These are phyloP conservation scores for Aspergillus brasiliensis DNA, from an alignment of 2,329 filamentous ascomycete species.

Conservation along the genomic window DNA sequence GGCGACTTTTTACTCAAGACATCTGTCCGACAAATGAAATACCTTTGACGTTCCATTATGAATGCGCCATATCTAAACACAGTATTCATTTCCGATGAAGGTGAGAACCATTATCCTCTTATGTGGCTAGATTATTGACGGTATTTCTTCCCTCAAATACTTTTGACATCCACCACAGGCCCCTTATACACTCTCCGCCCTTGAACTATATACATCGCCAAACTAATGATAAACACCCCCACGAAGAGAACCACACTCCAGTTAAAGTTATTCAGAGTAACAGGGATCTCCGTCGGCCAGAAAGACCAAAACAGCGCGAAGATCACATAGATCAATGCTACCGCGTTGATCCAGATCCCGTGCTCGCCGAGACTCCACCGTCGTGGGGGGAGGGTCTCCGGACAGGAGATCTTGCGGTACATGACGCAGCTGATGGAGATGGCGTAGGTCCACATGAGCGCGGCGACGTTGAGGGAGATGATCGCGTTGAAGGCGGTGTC, in stretches of 20 bases:
- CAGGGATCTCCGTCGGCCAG: slow-evolving; percentile 46
- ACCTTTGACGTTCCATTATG: no score
- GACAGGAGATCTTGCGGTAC: slow-evolving; percentile 44
- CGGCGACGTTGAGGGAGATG: slow-evolving; percentile 51
- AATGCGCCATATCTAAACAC: no score
- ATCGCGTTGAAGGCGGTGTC: slow-evolving; percentile 55
- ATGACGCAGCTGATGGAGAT: slow-evolving; percentile 52
- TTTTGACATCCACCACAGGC: slow-evolving; percentile 27
- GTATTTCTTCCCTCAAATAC: neutral
- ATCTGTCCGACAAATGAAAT: no score
- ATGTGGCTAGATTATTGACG: no score
- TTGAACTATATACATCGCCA: slow-evolving; percentile 42
- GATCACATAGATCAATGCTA: slow-evolving; percentile 46
- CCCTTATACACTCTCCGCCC: slow-evolving; percentile 35
- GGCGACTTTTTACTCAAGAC: no score
- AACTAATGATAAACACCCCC: slow-evolving; percentile 42
- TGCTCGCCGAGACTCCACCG: slow-evolving; percentile 48
- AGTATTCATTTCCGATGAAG: no score
- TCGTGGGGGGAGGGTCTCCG: slow-evolving; percentile 40
- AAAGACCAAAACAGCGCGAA: slow-evolving; percentile 52
- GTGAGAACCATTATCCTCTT: neutral
- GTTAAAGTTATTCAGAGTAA: slow-evolving; percentile 50
- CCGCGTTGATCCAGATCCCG: slow-evolving; percentile 49
- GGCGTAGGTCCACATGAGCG: slow-evolving; percentile 54
- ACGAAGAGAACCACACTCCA: slow-evolving; percentile 53